Evolutionary conservation across 2,329 filamentous ascomycete species (phyloP).

Genomic region (Xylaria sp.): DNA sequence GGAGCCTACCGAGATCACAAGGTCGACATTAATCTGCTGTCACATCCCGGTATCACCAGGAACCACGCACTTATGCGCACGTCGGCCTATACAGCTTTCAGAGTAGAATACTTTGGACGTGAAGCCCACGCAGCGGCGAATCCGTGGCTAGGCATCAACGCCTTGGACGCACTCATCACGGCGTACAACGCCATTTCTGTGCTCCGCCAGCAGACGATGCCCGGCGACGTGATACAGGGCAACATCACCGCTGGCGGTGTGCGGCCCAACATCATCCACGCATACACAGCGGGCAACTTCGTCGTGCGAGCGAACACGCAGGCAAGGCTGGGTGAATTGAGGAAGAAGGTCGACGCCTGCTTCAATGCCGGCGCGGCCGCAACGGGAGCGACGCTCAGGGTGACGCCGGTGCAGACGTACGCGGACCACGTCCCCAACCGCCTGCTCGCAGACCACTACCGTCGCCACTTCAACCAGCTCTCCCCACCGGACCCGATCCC

Average conservation of each 20-base stretch:
- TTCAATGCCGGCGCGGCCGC: constrained; percentile 60
- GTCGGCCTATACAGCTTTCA: constrained; percentile 61
- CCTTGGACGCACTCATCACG: constrained; percentile 66
- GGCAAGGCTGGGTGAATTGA: constrained; percentile 54
- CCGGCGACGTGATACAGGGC: constrained; percentile 62
- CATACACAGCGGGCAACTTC: constrained; percentile 52
- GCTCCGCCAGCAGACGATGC: constrained; percentile 66
- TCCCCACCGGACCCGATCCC: constrained; percentile 52
- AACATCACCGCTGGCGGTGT: constrained; percentile 65
- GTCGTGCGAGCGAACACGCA: constrained; percentile 50
- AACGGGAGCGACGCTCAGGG: constrained; percentile 61
- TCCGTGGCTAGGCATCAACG: constrained; percentile 71
- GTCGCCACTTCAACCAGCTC: constrained; percentile 57
- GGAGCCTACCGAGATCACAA: constrained; percentile 57
- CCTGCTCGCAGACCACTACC: constrained; percentile 59
- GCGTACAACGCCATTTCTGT: constrained; percentile 62
- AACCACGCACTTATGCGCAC: constrained; percentile 63
- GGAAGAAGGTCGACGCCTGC: constrained; percentile 57
- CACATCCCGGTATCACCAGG: constrained; percentile 56
- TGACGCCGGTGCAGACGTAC: constrained; percentile 59
- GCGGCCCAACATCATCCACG: constrained; percentile 68
- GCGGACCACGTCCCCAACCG: constrained; percentile 66
- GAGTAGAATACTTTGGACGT: constrained; percentile 64
- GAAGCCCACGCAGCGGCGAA: constrained; percentile 67
- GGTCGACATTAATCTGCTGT: constrained; percentile 55